Evolutionary conservation across 164 flowering plant genomes (phyloP).

Genomic region (Aristolochia fimbriata): DNA sequence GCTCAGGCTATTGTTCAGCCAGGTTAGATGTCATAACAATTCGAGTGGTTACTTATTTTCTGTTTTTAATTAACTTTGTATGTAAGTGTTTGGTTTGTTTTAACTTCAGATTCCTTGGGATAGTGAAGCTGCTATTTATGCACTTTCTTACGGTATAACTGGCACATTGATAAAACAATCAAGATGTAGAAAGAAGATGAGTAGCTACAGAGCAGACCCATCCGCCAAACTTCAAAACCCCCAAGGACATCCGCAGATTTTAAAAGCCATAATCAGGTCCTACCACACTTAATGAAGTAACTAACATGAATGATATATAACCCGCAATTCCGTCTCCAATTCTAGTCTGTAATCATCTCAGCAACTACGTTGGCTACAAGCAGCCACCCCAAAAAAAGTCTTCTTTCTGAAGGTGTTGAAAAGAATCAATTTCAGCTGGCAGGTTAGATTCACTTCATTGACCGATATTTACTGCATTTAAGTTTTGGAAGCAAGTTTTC

Average conservation of each 20-base stretch:
- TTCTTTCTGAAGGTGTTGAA: too few species aligned
- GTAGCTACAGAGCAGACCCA: slow-evolving; percentile 89
- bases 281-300: too few species aligned
- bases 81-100: neutral
- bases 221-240: slow-evolving; percentile 88
- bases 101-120: slow-evolving; percentile 84
- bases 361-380: too few species aligned
- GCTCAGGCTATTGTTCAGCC: slow-evolving; percentile 94
- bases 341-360: too few species aligned
- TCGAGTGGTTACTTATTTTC: neutral
- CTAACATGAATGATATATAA: too few species aligned
- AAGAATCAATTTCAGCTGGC: too few species aligned
- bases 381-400: too few species aligned
- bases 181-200: slow-evolving; percentile 99
- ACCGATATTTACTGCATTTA: too few species aligned
- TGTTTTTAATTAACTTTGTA: neutral
- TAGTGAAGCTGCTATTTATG: slow-evolving; percentile 95
- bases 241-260: slow-evolving; percentile 81
- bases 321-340: too few species aligned
- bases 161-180: slow-evolving; percentile 93
- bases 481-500: too few species aligned
- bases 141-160: slow-evolving; percentile 65
- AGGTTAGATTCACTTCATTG: too few species aligned
- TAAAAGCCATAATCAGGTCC: slow-evolving; percentile 11
- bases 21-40: slow-evolving; percentile 34